Conservation (phyloP, 768 basidiomycete genomes). For the Amanita rubescens region DNA sequence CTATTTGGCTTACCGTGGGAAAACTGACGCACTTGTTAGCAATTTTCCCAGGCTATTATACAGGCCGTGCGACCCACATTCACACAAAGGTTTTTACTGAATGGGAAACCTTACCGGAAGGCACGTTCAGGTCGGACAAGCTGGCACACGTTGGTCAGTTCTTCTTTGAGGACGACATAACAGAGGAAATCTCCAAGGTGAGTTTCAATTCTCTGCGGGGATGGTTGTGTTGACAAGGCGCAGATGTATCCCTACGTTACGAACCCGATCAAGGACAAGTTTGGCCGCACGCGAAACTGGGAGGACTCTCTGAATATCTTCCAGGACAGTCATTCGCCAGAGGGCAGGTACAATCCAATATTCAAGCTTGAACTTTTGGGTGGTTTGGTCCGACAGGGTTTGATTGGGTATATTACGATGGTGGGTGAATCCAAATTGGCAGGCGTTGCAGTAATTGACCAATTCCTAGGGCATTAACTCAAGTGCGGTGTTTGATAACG, state of each 20-base stretch:
- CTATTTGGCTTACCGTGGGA: neutral
- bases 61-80: conserved; percentile 47
- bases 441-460: neutral
- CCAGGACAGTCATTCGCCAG: conserved; percentile 39
- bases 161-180: conserved; percentile 51
- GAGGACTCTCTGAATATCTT: conserved; percentile 49
- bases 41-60: conserved; percentile 52
- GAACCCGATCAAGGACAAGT: conserved; percentile 40
- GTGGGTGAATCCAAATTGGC: conserved; percentile 18
- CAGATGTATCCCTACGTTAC: conserved; percentile 45
- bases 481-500: conserved; percentile 30
- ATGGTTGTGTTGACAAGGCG: neutral
- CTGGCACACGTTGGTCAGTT: conserved; percentile 45
- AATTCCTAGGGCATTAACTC: conserved; percentile 31
- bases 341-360: conserved; percentile 44
- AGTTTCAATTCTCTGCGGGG: conserved; percentile 3
- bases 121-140: conserved; percentile 36
- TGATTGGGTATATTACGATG: conserved; percentile 52
- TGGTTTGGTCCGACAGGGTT: conserved; percentile 41
- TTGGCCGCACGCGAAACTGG: conserved; percentile 45
- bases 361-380: conserved; percentile 45
- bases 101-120: conserved; percentile 37
- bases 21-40: conserved; percentile 20
- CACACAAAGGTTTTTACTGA: conserved; percentile 48
- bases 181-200: conserved; percentile 40